Percentiles rank a stretch among this genome's conserved stretches.
These are phyloP conservation scores for Pezicula radicicola DNA, from an alignment of 2,329 filamentous ascomycete species.

Conservation along the genomic window DNA sequence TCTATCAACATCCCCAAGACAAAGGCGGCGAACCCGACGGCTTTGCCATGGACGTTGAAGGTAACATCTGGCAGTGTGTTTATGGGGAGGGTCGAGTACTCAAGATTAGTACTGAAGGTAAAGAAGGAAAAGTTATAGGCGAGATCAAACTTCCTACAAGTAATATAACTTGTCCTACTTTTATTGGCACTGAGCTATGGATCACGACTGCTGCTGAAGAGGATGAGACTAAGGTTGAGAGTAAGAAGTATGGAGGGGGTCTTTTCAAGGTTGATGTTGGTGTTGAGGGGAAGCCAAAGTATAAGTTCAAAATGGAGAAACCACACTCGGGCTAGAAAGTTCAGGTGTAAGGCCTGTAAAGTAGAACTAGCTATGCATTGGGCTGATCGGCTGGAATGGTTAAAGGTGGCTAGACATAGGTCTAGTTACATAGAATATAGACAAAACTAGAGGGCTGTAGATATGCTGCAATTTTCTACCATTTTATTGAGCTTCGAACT, in stretches of 20 bases:
- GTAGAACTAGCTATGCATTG: too few species aligned
- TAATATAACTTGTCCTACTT: conserved; percentile 78
- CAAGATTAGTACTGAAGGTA: conserved; percentile 63
- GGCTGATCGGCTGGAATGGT: too few species aligned
- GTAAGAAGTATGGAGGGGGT: conserved; percentile 63
- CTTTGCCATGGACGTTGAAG: conserved; percentile 78
- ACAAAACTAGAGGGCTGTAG: too few species aligned
- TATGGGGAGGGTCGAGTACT: conserved; percentile 76
- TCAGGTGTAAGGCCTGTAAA: too few species aligned
- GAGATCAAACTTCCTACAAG: conserved; percentile 73
- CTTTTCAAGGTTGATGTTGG: conserved; percentile 78
- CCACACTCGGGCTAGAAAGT: too few species aligned
- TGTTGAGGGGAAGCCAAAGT: conserved; percentile 58
- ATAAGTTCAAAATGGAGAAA: conserved; percentile 53
- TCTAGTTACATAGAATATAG: too few species aligned
- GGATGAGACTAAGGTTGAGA: conserved; percentile 58
- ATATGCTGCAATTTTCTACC: too few species aligned
- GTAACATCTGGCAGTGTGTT: conserved; percentile 87
- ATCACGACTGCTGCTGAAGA: conserved; percentile 75
- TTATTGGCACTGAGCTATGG: conserved; percentile 71
- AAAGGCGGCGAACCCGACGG: conserved; percentile 72
- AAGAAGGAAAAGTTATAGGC: conserved; percentile 67
- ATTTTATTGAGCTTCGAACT: too few species aligned
- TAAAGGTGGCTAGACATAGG: too few species aligned
- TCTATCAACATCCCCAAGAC: conserved; percentile 58